Base-by-base conservation (phyloP, 495 filamentous ascomycete species). In the Penicillium bovifimosum region DNA sequence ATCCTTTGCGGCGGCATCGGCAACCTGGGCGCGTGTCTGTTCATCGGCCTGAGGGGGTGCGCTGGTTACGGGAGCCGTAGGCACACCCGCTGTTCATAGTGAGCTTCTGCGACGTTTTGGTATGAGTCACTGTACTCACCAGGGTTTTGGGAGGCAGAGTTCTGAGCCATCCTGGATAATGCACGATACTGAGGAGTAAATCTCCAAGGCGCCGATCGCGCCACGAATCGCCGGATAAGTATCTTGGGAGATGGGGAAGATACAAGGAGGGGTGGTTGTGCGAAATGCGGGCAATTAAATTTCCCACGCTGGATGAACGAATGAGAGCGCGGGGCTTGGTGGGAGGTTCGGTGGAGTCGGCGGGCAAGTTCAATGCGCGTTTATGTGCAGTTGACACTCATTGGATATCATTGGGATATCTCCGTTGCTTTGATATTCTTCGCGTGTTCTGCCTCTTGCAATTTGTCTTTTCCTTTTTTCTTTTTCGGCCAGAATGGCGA, bases 81-180 rank as follows among this genome's bases (percentile, higher is more conserved):
- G 65, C 56, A 79, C 78, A 60, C 79, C 75, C 65, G 76, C 78
- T 83, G 52, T 48, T 49, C 32, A 46, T 28, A 33, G 35, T 62
- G 18, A 54, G 53, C 36, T 38, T 47, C 26, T 47, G 47, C 29
- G 39, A 38, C 31, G 36, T 16, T 18, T 36, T 14, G 16, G 9
- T 24, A 55, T 61, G 63, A 66, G 59, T 60, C 56, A 62, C 52
- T 28, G 46, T 36, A 66, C 77, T 62, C 64, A 81, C 77, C 76
- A 47, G 77, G 76, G 52, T 78, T 80, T 50, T 74, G 73, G 59
- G 79, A 76, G 43, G 73, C 80, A 63, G 78, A 75, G 64, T 78
- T 75, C 29, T 78, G 76, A 68, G 81, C 77, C 81, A 84, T 85
- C 68, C 67, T 81, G 53, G 74, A 68, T 62, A 70, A 73, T 62